Evolutionary conservation across 805 yeast genomes (phyloP), one percentile per base, ranked within the genome.

Genomic region (Metschnikowia gelsemii): DNA sequence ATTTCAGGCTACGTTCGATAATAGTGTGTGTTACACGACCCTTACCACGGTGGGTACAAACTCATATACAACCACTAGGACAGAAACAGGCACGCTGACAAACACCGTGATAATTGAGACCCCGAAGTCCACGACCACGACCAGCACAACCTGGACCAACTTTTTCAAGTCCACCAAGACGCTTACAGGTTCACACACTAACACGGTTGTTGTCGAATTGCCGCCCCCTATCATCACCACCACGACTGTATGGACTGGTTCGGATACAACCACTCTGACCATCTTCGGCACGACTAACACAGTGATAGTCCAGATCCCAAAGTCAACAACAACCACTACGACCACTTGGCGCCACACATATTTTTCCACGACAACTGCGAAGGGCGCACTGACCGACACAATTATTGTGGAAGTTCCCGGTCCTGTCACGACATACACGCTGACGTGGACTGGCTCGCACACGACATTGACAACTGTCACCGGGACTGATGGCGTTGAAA

Each of bases 371-470:
- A 27, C 39, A 8, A 26, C 40, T 5, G 40, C 32, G 11, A 46
- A 45, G 8, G 50, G 42, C 8, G 20, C 23, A 7, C 11, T 7
- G 25, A 52, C 50, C 5, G 42, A 41, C 29, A 54, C 56, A 5
- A 39, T 50, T 3, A 23, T 48, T 8, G 50, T 54, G 2, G 46
- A 51, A 3, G 47, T 47, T n/a, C 59, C 61, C 8, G 45, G 38
- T 35, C 52, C 56, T 0, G 38, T 43, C 5, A 25, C 27, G 2
- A 56, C 58, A 1, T 33, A 27, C 7, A 53, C 59, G 1, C 20
- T 30, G 20, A 47, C 57, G 7, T 52, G 50, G 46, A 30, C 35
- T 2, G 38, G 40, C 18, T 27, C 53, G 3, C 40, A 51, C 17
- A 43, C 46, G 8, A 29, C 35, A 2, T 25, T 32, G 9, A 20